Evolutionary conservation across 169 alveolate genomes (phyloP), one percentile per base, ranked within the genome.

Genomic region (Cystoisospora suis): DNA sequence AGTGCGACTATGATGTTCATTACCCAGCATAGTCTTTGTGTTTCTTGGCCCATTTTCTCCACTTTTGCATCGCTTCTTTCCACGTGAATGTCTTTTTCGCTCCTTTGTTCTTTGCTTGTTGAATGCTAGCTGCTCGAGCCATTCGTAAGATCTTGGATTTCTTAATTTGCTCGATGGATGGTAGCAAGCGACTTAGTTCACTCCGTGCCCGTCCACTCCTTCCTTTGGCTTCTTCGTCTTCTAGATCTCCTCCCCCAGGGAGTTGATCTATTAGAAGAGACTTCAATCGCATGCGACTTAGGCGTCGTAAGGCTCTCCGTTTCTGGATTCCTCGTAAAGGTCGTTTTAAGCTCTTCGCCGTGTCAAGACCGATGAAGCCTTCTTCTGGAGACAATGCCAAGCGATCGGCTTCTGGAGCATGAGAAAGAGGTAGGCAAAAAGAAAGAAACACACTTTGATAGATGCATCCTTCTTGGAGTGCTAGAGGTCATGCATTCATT

Each of bases 261-360:
- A n/a, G n/a, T n/a, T n/a, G n/a, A n/a, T n/a, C n/a, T 53, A 72
- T 4, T 34, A 17, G 83, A 3, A 72, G 49, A 5, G 36, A 56
- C 47, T 72, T 20, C 29, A 72, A 29, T n/a, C 83, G 83, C 83
- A 72, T 72, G 83, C 83, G 83, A 17, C 56, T 72, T 34, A 72
- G 46, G 3, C 56, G 46, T 17, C 83, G 15, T 29, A 72, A 56
- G 3, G 42, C 58, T 32, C 27, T 32, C 6, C 83, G 83, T 38
- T 40, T 34, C 83, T 72, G 56, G 56, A 72, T 6, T 46, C 83
- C 83, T 32, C 83, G 83, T 36, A 40, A 46, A 38, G 53, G 83
- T 38, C 83, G 23, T 38, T 40, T 34, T 0, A 34, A 38, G 7
- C 58, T 38, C 83, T 72, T 72, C 20, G 83, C 38, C 29, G 65